Percentiles rank a stretch among this genome's conserved stretches.
Conservation (phyloP, 129 eudicot genomes). For the Rutidosis leptorrhynchoides region DNA sequence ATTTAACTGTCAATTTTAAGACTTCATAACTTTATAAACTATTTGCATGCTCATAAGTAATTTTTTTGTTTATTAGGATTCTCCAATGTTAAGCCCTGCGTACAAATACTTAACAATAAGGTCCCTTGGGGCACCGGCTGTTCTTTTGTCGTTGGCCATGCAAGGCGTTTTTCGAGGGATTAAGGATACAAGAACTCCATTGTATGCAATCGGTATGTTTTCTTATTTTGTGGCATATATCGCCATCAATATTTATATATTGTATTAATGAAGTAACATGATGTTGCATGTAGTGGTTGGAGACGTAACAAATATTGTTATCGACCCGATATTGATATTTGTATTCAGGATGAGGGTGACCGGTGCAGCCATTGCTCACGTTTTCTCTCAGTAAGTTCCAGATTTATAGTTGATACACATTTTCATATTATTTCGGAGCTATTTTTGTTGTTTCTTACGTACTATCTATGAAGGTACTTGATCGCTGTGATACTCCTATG, state of each 20-base stretch:
- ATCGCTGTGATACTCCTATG: conserved; percentile 47
- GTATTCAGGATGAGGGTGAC: conserved; percentile 44
- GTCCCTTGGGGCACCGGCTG: conserved; percentile 66
- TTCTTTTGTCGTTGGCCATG: conserved; percentile 59
- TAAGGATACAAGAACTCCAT: conserved; percentile 58
- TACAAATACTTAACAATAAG: conserved; percentile 42
- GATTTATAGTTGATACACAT: not conserved
- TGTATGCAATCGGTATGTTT: conserved; percentile 47
- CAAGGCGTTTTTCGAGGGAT: conserved; percentile 61
- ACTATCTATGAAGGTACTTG: conserved; percentile 39
- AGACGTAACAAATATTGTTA: conserved; percentile 40
- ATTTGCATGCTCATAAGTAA: no score
- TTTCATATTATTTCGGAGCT: not conserved
- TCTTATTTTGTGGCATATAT: not conserved
- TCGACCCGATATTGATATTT: conserved; percentile 59
- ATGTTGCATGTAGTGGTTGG: conserved; percentile 42
- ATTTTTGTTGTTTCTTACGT: not conserved
- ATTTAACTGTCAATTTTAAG: no score
- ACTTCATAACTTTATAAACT: no score
- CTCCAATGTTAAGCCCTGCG: conserved; percentile 54
- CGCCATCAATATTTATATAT: not conserved
- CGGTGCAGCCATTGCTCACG: conserved; percentile 64
- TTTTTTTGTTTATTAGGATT: conserved; percentile 30
- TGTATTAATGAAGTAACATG: not conserved
- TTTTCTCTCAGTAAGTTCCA: conserved; percentile 52